These are phyloP conservation scores for Hibiscus mutabilis DNA, from an alignment of 345 rosid species.

Conservation along the genomic window DNA sequence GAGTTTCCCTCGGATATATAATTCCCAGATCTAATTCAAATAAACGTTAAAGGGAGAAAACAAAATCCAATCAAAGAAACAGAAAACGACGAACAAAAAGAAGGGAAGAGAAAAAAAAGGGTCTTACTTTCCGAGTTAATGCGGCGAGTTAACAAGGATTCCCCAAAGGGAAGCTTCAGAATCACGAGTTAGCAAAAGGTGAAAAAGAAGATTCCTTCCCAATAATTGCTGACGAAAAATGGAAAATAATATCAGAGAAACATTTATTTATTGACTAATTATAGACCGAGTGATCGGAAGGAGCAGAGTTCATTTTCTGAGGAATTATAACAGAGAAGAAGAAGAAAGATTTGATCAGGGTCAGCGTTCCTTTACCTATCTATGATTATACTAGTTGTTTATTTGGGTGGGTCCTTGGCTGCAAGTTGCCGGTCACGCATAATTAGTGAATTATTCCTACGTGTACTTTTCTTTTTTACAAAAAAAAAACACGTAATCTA, in stretches of 20 bases:
- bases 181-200: not conserved
- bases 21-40: not conserved
- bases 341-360: not conserved
- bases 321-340: not conserved
- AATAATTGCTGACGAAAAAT: slow-evolving; percentile 9
- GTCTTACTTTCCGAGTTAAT: slow-evolving; percentile 6
- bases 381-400: not conserved
- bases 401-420: too few species aligned
- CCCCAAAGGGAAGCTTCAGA: not conserved
- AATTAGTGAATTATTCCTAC: too few species aligned
- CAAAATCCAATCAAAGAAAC: not conserved
- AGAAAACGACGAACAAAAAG: not conserved
- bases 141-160: slow-evolving; percentile 18
- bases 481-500: too few species aligned
- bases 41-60: not conserved
- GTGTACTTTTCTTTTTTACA: too few species aligned
- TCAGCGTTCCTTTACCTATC: not conserved
- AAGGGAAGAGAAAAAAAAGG: not conserved
- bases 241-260: slow-evolving; percentile 9
- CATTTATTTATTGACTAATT: not conserved
- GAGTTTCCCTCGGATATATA: not conserved
- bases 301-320: not conserved
- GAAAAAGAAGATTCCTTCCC: not conserved
- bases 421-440: too few species aligned
- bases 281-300: not conserved